Base-by-base conservation (phyloP, 1,139 yeast species). In the Scheffersomyces lignicola region DNA sequence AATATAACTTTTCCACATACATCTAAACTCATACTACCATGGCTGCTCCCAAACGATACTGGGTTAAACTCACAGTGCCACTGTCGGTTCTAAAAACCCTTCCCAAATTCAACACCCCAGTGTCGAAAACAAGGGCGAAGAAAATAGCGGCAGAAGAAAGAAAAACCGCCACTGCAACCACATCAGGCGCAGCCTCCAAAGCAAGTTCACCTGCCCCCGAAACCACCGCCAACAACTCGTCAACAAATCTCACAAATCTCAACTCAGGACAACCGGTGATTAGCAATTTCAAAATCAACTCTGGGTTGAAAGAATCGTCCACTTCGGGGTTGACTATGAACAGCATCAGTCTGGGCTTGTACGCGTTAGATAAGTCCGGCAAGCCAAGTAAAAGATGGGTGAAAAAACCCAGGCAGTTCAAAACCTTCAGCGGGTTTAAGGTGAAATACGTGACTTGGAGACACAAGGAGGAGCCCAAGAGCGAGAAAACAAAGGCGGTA, bases 401-500 rank as follows among this genome's bases (percentile, higher is more conserved):
- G 7, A 76, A 76, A 47, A 60, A 62, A 35, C 70, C 74, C 1
- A 47, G 56, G 7, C 58, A 60, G 32, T 67, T 80, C 44, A 76
- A 74, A 52, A 72, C 80, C n/a, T 79, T 80, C 47, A 78, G 82
- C 9, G 84, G 86, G 9, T 75, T 71, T 48, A 67, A 67, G 42
- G 71, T 74, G 35, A 56, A 62, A n/a, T 61, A 78, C 41, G 52
- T 55, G 6, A 52, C 65, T 4, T 80, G 51, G 47, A 49, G 44
- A 17, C 51, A 47, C 12, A 49, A 48, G 24, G 49, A 48, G 25
- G 42, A 41, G 20, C 34, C 36, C n/a, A 33, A 35, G 34, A 25
- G 33, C 29, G 35, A 18, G 26, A 38, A 17, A 34, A 38, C 8
- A 31, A 9, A 32, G 11, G 31, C 36, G 21, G 16, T n/a, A 7